Evolutionary conservation across 108 stramenopile species (phyloP), one percentile per base, ranked within the genome.

Genomic region (Discostella pseudostelligera): DNA sequence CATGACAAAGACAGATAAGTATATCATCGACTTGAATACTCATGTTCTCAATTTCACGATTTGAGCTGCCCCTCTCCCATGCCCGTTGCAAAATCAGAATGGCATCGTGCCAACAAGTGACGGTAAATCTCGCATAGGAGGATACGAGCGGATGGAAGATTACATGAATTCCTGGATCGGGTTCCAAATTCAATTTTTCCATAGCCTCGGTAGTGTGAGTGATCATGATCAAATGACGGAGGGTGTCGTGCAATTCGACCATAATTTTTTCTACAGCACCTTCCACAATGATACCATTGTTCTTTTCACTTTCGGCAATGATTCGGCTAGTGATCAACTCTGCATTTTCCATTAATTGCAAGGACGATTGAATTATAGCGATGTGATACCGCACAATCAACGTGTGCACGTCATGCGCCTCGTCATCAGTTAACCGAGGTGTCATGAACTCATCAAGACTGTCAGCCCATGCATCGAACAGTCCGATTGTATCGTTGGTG

Each of bases 61-160:
- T 48, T 5, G n/a, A n/a, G n/a, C n/a, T n/a, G n/a, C n/a, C n/a
- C n/a, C 73, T n/a, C 21, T 54, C 19, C 19, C 58, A 76, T 37
- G 24, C 26, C 39, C 32, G 37, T 12, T 53, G 37, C 45, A 26
- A 45, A 39, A 67, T 32, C 12, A 49, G 48, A 22, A 76, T 25
- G 21, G 61, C 66, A 28, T 76, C 67, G 28, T 68, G 67, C 25
- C 68, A 42, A 35, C 40, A 39, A 4, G 67, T 63, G 5, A 62
- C 54, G 11, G 40, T 44, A 17, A 76, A 76, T 16, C 42, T 68
- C 42, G 67, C 35, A 44, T 48, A 69, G 16, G 51, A 26, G 8
- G 48, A 36, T 28, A 76, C 26, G 39, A 76, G 36, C 22, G 74
- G 67, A 20, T 68, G 39, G 60, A 69, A 76, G 58, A 76, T 76